Base-by-base conservation (phyloP, 345 rosid genomes). In the Populus euphratica region DNA sequence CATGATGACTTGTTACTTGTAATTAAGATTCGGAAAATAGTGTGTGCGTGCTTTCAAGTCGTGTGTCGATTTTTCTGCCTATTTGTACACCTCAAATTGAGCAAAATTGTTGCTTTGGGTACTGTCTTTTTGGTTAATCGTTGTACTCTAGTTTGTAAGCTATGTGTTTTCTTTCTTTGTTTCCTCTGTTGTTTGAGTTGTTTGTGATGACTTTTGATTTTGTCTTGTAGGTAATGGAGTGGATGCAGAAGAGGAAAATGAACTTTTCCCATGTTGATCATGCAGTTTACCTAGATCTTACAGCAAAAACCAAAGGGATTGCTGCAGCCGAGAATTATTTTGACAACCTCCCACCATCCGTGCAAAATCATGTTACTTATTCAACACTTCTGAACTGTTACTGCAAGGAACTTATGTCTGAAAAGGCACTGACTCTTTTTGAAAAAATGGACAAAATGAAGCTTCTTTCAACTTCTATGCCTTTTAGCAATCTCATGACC, bases 191-290 rank as follows among this genome's bases (percentile, higher is more conserved):
- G 14, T 23, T 23, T 69, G 10, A 39, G 43, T 14, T n/a, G 8
- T 41, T 23, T n/a, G 31, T 23, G 43, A 29, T 56, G 12, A 10
- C 27, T 33, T 39, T 38, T 38, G 65, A 25, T 49, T 50, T 21
- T 43, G 13, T 49, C 49, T n/a, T 68, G 79, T 72, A 94, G 98
- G 78, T 91, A 43, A 80, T 89, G 85, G 90, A 89, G 59, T 93
- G 97, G 98, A 91, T 94, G 98, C 92, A 88, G 88, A 89, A 61
- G 82, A 86, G 87, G 78, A 86, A 89, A 70, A 80, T 93, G 38
- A 72, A 69, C 3, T 79, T 88, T 36, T 78, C 87, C 11, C 38
- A 61, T 2, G 50, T 79, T 0, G 94, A 94, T 43, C 69, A 82
- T 68, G 97, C 91, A 2, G n/a, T 86, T 0, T 85, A 81, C 43